These are phyloP conservation scores for Saccharomycopsis oosterbeekiorum DNA, from an alignment of 805 yeast species.

Conservation along the genomic window DNA sequence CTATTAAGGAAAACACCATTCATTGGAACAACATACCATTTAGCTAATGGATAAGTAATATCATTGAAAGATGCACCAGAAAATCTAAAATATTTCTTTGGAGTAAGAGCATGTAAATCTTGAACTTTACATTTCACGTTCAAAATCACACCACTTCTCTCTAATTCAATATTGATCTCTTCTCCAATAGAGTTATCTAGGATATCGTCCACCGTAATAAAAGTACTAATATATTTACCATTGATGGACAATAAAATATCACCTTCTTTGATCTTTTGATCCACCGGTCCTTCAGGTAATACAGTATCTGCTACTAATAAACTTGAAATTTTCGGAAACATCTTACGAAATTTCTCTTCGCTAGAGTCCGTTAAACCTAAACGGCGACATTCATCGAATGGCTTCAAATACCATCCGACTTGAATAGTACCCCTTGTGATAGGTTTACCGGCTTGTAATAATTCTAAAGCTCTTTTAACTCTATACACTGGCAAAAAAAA, in stretches of 20 bases:
- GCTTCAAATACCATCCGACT: conserved; percentile 78
- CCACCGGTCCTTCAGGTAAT: conserved; percentile 12
- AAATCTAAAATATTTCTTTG: conserved; percentile 68
- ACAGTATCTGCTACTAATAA: conserved; percentile 9
- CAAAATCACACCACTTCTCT: conserved; percentile 63
- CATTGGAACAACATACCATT: conserved; percentile 75
- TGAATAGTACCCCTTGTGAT: conserved; percentile 89
- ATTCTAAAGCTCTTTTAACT: conserved; percentile 69
- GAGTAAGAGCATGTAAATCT: conserved; percentile 75
- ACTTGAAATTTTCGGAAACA: conserved; percentile 47
- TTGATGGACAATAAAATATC: conserved; percentile 73
- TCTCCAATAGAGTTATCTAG: conserved; percentile 63
- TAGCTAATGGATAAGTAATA: conserved; percentile 80
- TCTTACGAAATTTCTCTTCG: conserved; percentile 56
- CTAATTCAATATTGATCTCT: conserved; percentile 45
- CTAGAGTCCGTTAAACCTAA: conserved; percentile 70
- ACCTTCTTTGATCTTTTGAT: conserved; percentile 25
- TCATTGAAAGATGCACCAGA: conserved; percentile 84
- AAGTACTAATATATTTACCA: conserved; percentile 52
- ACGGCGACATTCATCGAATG: conserved; percentile 85
- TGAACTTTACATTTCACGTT: conserved; percentile 47
- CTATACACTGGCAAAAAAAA: conserved; percentile 81
- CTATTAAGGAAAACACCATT: conserved; percentile 73
- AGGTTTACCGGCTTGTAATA: conserved; percentile 49
- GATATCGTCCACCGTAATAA: conserved; percentile 74